A percentile compares a stretch with the other conserved stretches of the same genome.
Evolutionary conservation across 169 alveolate genomes (phyloP).

Genomic region (Eimeria falciformis): DNA sequence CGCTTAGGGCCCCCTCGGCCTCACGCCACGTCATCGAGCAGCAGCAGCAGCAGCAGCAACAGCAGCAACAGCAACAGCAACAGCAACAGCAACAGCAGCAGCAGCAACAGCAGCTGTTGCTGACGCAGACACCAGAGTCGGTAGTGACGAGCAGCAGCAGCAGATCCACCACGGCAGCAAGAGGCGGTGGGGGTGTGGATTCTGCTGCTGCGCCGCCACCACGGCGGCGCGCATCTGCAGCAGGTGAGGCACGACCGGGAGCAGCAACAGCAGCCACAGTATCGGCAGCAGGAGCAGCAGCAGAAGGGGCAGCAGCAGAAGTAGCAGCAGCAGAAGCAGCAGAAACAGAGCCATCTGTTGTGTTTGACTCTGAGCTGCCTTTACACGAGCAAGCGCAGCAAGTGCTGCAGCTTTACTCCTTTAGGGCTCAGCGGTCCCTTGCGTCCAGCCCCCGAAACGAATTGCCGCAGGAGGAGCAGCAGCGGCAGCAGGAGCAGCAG

Average conservation of each 20-base stretch:
- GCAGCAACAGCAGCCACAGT: background rate
- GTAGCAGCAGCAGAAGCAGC: constrained; percentile 8
- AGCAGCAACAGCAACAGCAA: background rate
- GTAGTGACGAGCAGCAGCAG: background rate
- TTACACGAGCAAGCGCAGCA: constrained; percentile 30
- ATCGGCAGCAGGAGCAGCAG: background rate
- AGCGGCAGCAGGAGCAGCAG: constrained; percentile 42
- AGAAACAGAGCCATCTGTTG: background rate
- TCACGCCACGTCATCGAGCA: background rate
- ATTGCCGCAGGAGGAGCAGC: constrained; percentile 14
- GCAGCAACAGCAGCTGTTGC: background rate
- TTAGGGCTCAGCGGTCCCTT: background rate
- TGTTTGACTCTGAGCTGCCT: constrained; percentile 20
- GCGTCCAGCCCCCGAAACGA: background rate
- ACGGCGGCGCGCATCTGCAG: background rate
- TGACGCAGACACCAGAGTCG: background rate
- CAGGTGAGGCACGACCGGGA: background rate
- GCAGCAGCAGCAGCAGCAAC: constrained; percentile 5
- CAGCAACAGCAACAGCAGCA: background rate
- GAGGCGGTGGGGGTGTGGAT: background rate
- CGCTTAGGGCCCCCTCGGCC: background rate
- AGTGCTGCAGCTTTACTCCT: constrained; percentile 17
- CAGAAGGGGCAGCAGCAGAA: background rate
- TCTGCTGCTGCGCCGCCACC: background rate
- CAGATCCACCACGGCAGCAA: background rate